Evolutionary conservation across 768 basidiomycete species (phyloP).

Genomic region (Cystobasidium onofrii): DNA sequence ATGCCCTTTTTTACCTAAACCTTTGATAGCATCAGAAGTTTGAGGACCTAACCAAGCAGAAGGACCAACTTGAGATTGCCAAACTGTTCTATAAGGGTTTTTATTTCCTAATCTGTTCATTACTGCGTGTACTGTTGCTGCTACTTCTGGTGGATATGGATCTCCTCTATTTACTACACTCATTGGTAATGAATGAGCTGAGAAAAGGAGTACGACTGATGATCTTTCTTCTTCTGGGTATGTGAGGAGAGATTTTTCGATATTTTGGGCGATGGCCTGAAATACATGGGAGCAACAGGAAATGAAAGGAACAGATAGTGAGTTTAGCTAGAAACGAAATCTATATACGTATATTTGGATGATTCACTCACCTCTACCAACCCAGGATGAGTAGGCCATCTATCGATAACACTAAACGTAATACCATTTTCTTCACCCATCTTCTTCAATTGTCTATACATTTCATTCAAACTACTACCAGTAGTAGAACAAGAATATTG

Average conservation of each 20-base stretch:
- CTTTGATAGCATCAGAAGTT: conserved; percentile 78
- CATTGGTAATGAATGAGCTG: conserved; percentile 95
- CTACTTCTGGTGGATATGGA: conserved; percentile 91
- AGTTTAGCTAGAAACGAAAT: too few species aligned
- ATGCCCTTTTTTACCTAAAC: conserved; percentile 48
- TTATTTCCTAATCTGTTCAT: conserved; percentile 64
- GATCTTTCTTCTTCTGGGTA: conserved; percentile 65
- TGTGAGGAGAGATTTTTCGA: conserved; percentile 68
- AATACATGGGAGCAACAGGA: neutral
- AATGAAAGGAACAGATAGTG: neutral
- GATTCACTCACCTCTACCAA: conserved; percentile 69
- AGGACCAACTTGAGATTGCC: conserved; percentile 97
- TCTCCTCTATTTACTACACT: conserved; percentile 98
- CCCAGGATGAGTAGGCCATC: conserved; percentile 92
- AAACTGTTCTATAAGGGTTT: conserved; percentile 85
- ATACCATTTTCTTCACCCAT: conserved; percentile 59
- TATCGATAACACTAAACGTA: conserved; percentile 94
- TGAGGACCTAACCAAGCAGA: conserved; percentile 98
- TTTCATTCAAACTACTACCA: conserved; percentile 90
- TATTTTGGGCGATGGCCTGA: conserved; percentile 82
- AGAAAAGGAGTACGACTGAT: conserved; percentile 78
- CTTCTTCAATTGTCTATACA: conserved; percentile 54
- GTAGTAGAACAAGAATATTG: conserved; percentile 98
- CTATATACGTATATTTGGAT: too few species aligned
- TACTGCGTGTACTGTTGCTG: conserved; percentile 83